These are phyloP conservation scores for Stachybotrys chlorohalonatus DNA, from an alignment of 2,329 filamentous ascomycete genomes.

Conservation along the genomic window DNA sequence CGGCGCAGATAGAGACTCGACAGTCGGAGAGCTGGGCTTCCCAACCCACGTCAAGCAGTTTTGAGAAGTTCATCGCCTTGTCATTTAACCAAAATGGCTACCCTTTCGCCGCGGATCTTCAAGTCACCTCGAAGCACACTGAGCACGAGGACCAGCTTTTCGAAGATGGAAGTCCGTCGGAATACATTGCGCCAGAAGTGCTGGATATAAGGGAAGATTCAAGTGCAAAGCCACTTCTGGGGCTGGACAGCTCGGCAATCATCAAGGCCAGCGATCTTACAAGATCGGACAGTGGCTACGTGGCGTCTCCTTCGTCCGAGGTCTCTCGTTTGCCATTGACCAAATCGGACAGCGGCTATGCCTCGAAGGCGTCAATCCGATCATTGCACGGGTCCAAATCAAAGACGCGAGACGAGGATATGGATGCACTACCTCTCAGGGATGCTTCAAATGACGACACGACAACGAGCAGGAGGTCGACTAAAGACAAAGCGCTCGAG, in stretches of 20 bases:
- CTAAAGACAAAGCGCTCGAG: not conserved
- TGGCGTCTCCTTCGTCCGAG: slow-evolving; percentile 35
- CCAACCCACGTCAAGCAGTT: not conserved
- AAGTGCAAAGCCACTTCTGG: slow-evolving; percentile 28
- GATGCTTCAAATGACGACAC: not conserved
- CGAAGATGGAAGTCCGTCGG: slow-evolving; percentile 20
- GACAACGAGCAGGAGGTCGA: not conserved
- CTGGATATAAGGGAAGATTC: slow-evolving; percentile 32
- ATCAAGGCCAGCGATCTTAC: slow-evolving; percentile 12
- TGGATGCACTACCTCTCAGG: not conserved
- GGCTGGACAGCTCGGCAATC: slow-evolving; percentile 8
- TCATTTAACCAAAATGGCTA: not conserved
- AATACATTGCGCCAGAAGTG: slow-evolving; percentile 20
- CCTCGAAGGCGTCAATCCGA: slow-evolving; percentile 48
- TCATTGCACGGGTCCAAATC: slow-evolving; percentile 32
- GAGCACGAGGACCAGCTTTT: slow-evolving; percentile 40
- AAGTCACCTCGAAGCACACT: slow-evolving; percentile 38
- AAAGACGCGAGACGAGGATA: slow-evolving; percentile 6
- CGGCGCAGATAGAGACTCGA: not conserved
- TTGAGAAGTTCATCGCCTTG: not conserved
- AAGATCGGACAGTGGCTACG: slow-evolving; percentile 39
- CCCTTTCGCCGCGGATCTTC: slow-evolving; percentile 20
- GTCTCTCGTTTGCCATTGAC: slow-evolving; percentile 34
- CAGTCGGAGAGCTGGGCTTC: not conserved
- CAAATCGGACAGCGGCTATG: slow-evolving; percentile 53